Conservation (phyloP, 176 grass and related monocot species). For the Paspalum vaginatum region DNA sequence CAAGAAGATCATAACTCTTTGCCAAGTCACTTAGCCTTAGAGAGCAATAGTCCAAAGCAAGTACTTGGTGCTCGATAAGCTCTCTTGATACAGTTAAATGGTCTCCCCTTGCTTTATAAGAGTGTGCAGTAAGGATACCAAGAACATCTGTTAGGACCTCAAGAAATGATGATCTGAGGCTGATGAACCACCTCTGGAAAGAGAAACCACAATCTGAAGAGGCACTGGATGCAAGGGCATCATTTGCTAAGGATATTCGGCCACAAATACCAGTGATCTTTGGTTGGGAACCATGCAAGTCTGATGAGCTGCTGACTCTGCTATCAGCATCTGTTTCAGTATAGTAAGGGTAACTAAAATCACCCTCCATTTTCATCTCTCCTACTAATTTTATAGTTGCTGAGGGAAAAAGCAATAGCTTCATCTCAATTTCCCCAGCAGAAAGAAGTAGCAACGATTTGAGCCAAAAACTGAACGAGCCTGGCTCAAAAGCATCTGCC, state of each 20-base stretch:
- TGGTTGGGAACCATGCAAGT: conserved; percentile 52
- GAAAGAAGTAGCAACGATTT: conserved; percentile 73
- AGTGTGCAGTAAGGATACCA: conserved; percentile 51
- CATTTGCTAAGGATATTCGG: conserved; percentile 62
- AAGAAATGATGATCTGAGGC: conserved; percentile 72
- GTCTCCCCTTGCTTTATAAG: conserved; percentile 37
- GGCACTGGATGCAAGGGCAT: conserved; percentile 46
- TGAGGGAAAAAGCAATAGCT: conserved; percentile 76
- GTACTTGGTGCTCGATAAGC: conserved; percentile 34
- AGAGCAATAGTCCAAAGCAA: conserved; percentile 61
- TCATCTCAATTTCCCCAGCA: conserved; percentile 80
- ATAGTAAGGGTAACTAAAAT: conserved; percentile 45
- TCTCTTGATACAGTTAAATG: conserved; percentile 35
- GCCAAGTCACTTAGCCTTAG: conserved; percentile 60
- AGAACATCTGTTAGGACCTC: conserved; percentile 59
- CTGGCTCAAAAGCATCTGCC: conserved; percentile 53
- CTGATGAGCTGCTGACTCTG: conserved; percentile 24
- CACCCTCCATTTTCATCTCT: conserved; percentile 59
- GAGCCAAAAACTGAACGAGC: conserved; percentile 67
- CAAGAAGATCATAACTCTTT: conserved; percentile 81
- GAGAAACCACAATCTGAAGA: conserved; percentile 46
- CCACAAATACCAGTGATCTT: conserved; percentile 58
- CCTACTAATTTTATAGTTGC: conserved; percentile 57
- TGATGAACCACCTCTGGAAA: conserved; percentile 93
- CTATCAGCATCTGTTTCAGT: conserved; percentile 46